Evolutionary conservation across 495 filamentous ascomycete species (phyloP).

Genomic region (Pseudomonodictys pantanalensis): DNA sequence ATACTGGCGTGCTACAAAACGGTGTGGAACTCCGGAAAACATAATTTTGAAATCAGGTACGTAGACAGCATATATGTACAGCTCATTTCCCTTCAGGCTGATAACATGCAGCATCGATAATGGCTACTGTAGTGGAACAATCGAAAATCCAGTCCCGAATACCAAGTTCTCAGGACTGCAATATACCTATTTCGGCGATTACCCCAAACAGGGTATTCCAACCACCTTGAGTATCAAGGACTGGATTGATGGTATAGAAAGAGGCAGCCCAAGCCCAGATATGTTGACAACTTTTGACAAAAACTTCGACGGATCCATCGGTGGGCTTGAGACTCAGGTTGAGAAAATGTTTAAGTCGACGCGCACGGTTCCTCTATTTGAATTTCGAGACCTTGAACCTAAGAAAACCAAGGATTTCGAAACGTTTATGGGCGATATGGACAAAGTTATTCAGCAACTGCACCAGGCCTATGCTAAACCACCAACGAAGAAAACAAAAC

Average conservation of each 20-base stretch:
- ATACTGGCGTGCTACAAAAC: slow-evolving; percentile 5
- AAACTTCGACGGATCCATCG: slow-evolving; percentile 2
- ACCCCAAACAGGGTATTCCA: no score
- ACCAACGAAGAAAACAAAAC: not conserved
- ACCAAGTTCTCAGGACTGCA: no score
- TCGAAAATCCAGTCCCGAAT: no score
- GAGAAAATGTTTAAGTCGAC: slow-evolving; percentile 5
- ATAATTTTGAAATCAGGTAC: no score
- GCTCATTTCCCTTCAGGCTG: no score
- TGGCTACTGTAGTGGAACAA: not conserved
- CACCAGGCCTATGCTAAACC: slow-evolving; percentile 1
- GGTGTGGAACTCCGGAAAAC: no score
- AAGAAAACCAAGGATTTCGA: not conserved
- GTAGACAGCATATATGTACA: no score
- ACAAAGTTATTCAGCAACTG: slow-evolving; percentile 2
- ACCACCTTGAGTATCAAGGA: slow-evolving; percentile 3
- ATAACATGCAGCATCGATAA: slow-evolving; percentile 1
- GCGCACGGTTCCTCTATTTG: slow-evolving; percentile 6
- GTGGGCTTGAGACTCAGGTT: not conserved
- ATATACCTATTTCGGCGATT: no score
- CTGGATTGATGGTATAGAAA: slow-evolving; percentile 7
- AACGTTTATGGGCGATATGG: not conserved
- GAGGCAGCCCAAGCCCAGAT: not conserved
- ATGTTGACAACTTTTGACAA: not conserved
- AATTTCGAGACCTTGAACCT: slow-evolving; percentile 2